Conservation (phyloP, 257 asterid species). For the Salvia rosmarinus region DNA sequence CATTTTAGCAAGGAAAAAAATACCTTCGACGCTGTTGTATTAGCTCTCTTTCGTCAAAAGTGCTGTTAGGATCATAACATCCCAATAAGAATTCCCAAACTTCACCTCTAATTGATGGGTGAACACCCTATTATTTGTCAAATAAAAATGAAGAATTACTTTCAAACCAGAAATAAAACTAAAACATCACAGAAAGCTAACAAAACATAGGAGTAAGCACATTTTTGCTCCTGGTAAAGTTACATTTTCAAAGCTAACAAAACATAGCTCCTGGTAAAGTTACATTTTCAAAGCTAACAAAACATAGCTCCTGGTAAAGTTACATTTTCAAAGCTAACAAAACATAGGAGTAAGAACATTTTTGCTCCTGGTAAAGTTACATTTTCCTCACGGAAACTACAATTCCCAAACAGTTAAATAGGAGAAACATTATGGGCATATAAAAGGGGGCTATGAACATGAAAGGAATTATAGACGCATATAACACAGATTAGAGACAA, state of each 20-base stretch:
- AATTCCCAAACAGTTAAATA: slow-evolving; percentile 5
- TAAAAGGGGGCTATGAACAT: slow-evolving; percentile 20
- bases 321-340: slow-evolving; percentile 17
- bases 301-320: slow-evolving; percentile 10
- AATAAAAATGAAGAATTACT: slow-evolving; percentile 28
- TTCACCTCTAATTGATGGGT: slow-evolving; percentile 96
- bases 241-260: slow-evolving; percentile 17
- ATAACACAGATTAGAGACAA: neutral
- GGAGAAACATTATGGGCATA: slow-evolving; percentile 16
- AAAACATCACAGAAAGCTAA: slow-evolving; percentile 4
- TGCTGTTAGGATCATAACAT: slow-evolving; percentile 85
- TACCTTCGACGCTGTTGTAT: slow-evolving; percentile 75
- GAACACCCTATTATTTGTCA: slow-evolving; percentile 71
- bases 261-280: slow-evolving; percentile 10
- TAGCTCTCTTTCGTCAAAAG: slow-evolving; percentile 82
- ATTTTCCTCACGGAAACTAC: slow-evolving; percentile 12
- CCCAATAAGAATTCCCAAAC: slow-evolving; percentile 98
- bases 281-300: slow-evolving; percentile 17
- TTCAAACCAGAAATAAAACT: slow-evolving; percentile 20
- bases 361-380: slow-evolving; percentile 1
- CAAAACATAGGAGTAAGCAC: slow-evolving; percentile 3
- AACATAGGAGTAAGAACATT: slow-evolving; percentile 6
- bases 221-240: slow-evolving; percentile 12
- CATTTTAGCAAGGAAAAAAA: slow-evolving; percentile 23
- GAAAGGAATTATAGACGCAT: slow-evolving; percentile 11